phyloP scores from a whole-genome alignment of 2,329 filamentous ascomycete genomes.

The Emmonsiellopsis sp. region DNA sequence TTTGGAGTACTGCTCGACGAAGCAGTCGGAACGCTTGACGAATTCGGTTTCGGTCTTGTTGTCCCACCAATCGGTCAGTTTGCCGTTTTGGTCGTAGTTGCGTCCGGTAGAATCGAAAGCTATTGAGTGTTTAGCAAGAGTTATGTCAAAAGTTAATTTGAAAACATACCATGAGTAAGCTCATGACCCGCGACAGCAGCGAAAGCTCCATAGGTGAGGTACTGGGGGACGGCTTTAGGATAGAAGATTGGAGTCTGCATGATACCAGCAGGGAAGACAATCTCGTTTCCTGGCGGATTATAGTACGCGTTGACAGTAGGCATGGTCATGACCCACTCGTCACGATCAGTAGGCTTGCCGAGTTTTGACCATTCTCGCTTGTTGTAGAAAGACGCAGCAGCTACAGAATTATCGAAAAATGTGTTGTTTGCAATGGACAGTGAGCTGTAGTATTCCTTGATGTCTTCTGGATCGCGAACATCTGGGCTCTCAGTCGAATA shows the following conservation, averaged over 20 bases:
- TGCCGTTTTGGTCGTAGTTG: conserved; percentile 55
- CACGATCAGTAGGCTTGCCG: conserved; percentile 50
- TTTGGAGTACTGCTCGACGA: conserved; percentile 57
- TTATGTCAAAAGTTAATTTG: neutral
- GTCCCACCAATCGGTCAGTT: conserved; percentile 59
- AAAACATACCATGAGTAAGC: conserved; percentile 46
- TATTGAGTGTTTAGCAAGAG: conserved; percentile 6
- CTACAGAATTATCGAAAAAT: conserved; percentile 51
- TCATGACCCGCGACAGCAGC: conserved; percentile 60
- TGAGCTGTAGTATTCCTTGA: conserved; percentile 48
- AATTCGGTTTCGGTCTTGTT: conserved; percentile 50
- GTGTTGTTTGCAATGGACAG: conserved; percentile 42
- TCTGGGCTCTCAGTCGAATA: conserved; percentile 56
- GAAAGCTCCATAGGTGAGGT: conserved; percentile 60
- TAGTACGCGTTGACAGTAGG: conserved; percentile 60
- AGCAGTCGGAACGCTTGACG: conserved; percentile 51
- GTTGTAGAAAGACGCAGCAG: conserved; percentile 41
- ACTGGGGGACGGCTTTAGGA: conserved; percentile 48
- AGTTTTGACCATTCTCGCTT: conserved; percentile 47
- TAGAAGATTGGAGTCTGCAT: conserved; percentile 61
- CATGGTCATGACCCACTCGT: conserved; percentile 52
- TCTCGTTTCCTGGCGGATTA: conserved; percentile 55
- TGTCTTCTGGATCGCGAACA: conserved; percentile 47
- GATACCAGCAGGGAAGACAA: conserved; percentile 60
- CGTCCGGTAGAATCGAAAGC: conserved; percentile 59